Percentiles rank a stretch among this genome's conserved stretches.
phyloP scores from a whole-genome alignment of 306 rosid genomes.

The Dryas drummondii region DNA sequence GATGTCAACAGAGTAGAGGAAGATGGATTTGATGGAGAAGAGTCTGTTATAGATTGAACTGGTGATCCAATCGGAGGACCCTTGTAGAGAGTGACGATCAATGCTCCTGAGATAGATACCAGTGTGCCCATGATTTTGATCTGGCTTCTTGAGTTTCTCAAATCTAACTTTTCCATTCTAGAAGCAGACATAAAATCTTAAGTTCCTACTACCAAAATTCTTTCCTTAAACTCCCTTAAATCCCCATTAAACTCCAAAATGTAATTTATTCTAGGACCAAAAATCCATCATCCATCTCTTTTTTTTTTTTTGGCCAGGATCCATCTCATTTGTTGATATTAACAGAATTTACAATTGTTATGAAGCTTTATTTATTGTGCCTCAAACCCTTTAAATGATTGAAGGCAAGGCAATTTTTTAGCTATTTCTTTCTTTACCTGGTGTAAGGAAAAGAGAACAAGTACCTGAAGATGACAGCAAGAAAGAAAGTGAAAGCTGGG shows the following conservation, averaged over 20 bases:
- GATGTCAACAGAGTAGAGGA: conserved; percentile 11
- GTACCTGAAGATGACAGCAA: conserved; percentile 47
- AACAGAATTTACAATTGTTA: too few relatives aligned
- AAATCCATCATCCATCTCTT: background rate
- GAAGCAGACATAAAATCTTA: background rate
- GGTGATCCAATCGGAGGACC: conserved; percentile 38
- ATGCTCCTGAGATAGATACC: conserved; percentile 48
- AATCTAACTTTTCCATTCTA: conserved; percentile 47
- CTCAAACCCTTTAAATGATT: background rate
- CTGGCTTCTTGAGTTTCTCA: conserved; percentile 29
- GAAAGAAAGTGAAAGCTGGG: conserved; percentile 48
- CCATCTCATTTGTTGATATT: background rate
- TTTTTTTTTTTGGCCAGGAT: too few relatives aligned
- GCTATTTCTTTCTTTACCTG: background rate
- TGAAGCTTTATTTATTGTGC: background rate
- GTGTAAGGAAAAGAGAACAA: background rate
- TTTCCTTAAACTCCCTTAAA: background rate
- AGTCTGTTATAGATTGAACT: background rate
- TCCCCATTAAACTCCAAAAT: background rate
- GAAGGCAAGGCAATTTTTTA: background rate
- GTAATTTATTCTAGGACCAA: background rate
- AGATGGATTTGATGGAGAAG: conserved; percentile 6
- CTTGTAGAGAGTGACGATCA: conserved; percentile 46
- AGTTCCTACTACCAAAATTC: background rate
- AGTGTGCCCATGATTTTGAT: conserved; percentile 49